These are phyloP conservation scores for Candida broadrunensis DNA, from an alignment of 805 yeast species.

Conservation along the genomic window DNA sequence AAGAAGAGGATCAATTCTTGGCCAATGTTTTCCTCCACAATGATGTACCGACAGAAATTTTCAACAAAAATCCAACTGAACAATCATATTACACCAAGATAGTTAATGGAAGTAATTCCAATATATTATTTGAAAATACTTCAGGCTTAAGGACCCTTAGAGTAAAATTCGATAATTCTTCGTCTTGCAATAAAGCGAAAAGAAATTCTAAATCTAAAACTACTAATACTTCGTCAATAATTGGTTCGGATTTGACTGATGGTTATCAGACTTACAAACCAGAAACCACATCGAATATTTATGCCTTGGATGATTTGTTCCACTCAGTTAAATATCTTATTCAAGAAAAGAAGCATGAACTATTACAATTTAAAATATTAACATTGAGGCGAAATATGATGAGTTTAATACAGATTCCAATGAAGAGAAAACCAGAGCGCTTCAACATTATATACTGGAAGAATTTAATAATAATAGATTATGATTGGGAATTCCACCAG, in stretches of 20 bases:
- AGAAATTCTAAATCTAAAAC: not conserved
- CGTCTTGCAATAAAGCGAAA: conserved; percentile 2
- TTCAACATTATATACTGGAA: conserved; percentile 18
- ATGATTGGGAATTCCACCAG: conserved; percentile 14
- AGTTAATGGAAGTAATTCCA: conserved; percentile 41
- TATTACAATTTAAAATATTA: conserved; percentile 9
- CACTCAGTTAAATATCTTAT: conserved; percentile 8
- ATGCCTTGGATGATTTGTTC: conserved; percentile 13
- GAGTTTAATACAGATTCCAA: conserved; percentile 16
- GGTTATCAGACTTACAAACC: conserved; percentile 13
- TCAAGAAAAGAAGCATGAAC: conserved; percentile 1
- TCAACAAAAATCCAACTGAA: not conserved
- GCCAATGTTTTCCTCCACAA: not conserved
- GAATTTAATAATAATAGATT: conserved; percentile 14
- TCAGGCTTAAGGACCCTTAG: conserved; percentile 7
- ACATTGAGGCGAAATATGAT: conserved; percentile 17
- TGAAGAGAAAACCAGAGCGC: conserved; percentile 8
- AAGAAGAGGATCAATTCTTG: conserved; percentile 5
- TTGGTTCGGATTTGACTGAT: conserved; percentile 16
- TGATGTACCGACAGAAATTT: not conserved
- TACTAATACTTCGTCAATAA: not conserved
- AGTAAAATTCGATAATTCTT: conserved; percentile 1
- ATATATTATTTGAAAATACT: conserved; percentile 3
- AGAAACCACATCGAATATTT: conserved; percentile 9
- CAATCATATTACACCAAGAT: conserved; percentile 52